Evolutionary conservation across 352 stramenopile genomes (phyloP).

Genomic region (Elongisporangium undulatum): DNA sequence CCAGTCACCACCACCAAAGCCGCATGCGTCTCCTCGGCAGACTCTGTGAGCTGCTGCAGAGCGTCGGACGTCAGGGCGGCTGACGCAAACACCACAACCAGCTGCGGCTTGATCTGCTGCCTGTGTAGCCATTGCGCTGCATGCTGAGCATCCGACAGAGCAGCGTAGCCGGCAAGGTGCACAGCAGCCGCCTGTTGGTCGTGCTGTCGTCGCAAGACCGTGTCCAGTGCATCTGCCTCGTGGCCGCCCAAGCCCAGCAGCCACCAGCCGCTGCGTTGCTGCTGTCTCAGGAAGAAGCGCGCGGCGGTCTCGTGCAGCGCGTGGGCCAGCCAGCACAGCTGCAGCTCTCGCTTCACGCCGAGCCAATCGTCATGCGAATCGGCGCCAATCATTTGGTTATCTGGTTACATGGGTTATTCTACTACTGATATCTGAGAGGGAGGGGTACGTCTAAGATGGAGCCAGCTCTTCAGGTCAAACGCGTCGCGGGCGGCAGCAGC

Average conservation of each 20-base stretch:
- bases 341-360: slow-evolving; percentile 21
- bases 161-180: too few species aligned
- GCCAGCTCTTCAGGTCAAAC: slow-evolving; percentile 1
- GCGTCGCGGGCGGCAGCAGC: slow-evolving; percentile 20
- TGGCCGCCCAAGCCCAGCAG: background rate
- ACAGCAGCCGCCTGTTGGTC: background rate
- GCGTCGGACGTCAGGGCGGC: background rate
- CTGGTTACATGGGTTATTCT: background rate
- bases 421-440: background rate
- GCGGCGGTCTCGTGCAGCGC: slow-evolving; percentile 8
- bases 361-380: slow-evolving; percentile 4
- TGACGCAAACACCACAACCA: background rate
- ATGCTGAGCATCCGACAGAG: background rate
- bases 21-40: background rate
- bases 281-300: background rate
- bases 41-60: background rate
- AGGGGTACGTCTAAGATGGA: background rate
- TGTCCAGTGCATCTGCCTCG: background rate
- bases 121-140: background rate
- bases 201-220: background rate
- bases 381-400: slow-evolving; percentile 1
- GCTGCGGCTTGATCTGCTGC: background rate
- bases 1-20: background rate
- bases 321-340: slow-evolving; percentile 37
- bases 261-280: background rate